Conservation (phyloP, 1,139 yeast species). For the Pichia kudriavzevii region DNA sequence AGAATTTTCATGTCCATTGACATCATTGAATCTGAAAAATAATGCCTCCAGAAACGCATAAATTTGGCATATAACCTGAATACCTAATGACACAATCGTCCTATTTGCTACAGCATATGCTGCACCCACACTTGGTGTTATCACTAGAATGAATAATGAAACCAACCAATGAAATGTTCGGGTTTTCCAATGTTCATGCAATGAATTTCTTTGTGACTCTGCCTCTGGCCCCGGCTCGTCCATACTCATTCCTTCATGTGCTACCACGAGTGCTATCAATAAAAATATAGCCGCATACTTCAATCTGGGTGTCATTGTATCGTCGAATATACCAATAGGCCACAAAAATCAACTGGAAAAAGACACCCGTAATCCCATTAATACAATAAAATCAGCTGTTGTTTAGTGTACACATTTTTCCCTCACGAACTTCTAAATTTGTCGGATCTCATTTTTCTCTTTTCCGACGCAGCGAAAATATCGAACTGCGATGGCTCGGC, state of each 20-base stretch:
- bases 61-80: conserved; percentile 41
- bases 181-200: conserved; percentile 32
- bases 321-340: too few species aligned
- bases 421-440: too few species aligned
- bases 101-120: conserved; percentile 48
- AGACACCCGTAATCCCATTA: too few species aligned
- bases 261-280: too few species aligned
- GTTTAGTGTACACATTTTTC: too few species aligned
- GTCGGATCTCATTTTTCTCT: too few species aligned
- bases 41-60: conserved; percentile 51
- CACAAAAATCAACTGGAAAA: too few species aligned
- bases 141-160: conserved; percentile 38
- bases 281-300: too few species aligned
- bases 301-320: too few species aligned
- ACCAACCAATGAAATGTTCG: conserved; percentile 61
- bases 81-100: conserved; percentile 36
- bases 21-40: conserved; percentile 54
- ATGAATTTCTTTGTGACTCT: conserved; percentile 10
- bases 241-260: conserved; percentile 17
- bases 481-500: too few species aligned
- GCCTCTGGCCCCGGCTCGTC: conserved; percentile 18
- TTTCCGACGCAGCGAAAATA: too few species aligned
- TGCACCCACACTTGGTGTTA: conserved; percentile 50
- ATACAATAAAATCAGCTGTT: too few species aligned
- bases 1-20: conserved; percentile 54